phyloP scores from a whole-genome alignment of 2,329 filamentous ascomycete species.

The Phialemonium atrogriseum region DNA sequence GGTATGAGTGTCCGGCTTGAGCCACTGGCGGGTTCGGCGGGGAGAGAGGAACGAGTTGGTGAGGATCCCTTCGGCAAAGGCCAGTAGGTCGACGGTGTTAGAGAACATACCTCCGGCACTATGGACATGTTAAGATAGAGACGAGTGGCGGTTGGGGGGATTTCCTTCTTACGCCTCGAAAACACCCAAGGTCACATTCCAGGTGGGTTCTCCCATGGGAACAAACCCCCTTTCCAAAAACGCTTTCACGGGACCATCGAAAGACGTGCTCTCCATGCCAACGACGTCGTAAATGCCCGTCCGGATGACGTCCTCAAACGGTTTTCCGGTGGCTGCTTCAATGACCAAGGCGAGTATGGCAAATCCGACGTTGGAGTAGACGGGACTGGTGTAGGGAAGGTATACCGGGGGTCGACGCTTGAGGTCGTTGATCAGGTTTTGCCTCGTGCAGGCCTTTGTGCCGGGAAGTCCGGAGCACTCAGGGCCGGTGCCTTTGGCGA shows the following conservation, averaged over 20 bases:
- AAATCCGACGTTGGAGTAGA: constrained; percentile 41
- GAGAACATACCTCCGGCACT: constrained; percentile 30
- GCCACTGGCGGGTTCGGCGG: constrained; percentile 31
- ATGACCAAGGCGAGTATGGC: constrained; percentile 35
- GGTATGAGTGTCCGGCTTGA: constrained; percentile 32
- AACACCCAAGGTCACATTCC: constrained; percentile 24
- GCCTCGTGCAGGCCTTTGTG: constrained; percentile 11
- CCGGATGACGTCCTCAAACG: constrained; percentile 29
- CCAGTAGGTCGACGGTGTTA: constrained; percentile 30
- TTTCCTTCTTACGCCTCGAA: constrained; percentile 27
- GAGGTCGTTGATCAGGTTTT: constrained; percentile 19
- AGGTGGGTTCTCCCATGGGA: constrained; percentile 22
- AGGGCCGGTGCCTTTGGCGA: too few relatives aligned
- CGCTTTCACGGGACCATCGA: constrained; percentile 20
- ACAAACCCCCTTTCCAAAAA: constrained; percentile 29
- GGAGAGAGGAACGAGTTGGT: constrained; percentile 30
- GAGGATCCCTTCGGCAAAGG: constrained; percentile 32
- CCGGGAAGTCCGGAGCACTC: too few relatives aligned
- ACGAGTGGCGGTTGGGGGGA: not conserved
- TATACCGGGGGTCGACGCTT: constrained; percentile 28
- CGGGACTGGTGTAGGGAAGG: constrained; percentile 31
- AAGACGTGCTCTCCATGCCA: constrained; percentile 30
- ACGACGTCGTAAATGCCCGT: constrained; percentile 31
- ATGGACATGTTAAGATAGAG: not conserved
- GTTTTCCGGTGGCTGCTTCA: constrained; percentile 31